phyloP scores from a whole-genome alignment of 495 filamentous ascomycete genomes.

The Hypoxylon rickii region DNA sequence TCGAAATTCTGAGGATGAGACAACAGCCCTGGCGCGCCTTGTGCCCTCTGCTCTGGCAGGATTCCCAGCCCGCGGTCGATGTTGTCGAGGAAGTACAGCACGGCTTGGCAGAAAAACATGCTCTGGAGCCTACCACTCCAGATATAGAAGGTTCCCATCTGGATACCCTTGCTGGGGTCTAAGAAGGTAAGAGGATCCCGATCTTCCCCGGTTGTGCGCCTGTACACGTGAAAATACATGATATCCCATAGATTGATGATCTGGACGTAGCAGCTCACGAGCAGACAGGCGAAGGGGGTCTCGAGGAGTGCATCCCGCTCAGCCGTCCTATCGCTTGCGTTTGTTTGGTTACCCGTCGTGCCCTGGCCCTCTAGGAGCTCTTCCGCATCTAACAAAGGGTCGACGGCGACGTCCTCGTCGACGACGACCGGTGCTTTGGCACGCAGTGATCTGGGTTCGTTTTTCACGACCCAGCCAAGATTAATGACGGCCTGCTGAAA shows the following conservation, averaged over 20 bases:
- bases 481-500: constrained; percentile 30
- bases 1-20: constrained; percentile 18
- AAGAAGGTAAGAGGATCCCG: constrained; percentile 1
- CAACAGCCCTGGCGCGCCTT: constrained; percentile 5
- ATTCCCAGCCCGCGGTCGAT: constrained; percentile 27
- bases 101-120: constrained; percentile 31
- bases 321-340: neutral
- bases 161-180: constrained; percentile 24
- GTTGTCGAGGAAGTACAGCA: constrained; percentile 27
- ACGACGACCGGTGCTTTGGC: neutral
- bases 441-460: constrained; percentile 7
- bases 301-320: neutral
- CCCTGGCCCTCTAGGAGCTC: neutral
- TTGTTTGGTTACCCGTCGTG: neutral
- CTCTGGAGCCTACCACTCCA: constrained; percentile 23
- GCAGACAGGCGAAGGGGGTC: constrained; percentile 13
- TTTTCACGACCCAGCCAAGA: constrained; percentile 25
- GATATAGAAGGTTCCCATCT: constrained; percentile 28
- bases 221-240: constrained; percentile 23
- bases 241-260: constrained; percentile 22
- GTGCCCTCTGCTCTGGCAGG: constrained; percentile 15
- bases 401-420: neutral
- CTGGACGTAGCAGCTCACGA: constrained; percentile 30
- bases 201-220: constrained; percentile 6
- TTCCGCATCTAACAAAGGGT: neutral